A percentile compares a stretch with the other conserved stretches of the same genome.
Conservation (phyloP, 805 yeast species). For the Candida khao-thaluensis region DNA sequence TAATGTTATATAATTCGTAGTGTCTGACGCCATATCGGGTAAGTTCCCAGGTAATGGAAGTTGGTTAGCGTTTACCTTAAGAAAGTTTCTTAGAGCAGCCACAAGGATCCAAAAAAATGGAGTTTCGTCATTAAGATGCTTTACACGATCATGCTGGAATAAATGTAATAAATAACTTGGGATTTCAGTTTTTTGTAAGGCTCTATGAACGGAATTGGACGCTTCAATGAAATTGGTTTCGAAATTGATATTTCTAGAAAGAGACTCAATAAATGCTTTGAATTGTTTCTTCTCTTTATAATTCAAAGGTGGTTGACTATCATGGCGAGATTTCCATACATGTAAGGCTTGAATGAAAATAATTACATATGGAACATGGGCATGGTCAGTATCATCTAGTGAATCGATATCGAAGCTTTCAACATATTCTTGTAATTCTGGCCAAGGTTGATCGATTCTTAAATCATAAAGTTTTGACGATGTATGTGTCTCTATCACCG, state of each 20-base stretch:
- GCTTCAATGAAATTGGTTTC: slow-evolving; percentile 49
- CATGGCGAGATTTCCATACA: slow-evolving; percentile 35
- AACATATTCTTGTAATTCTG: slow-evolving; percentile 52
- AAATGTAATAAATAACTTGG: slow-evolving; percentile 29
- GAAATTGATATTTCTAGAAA: slow-evolving; percentile 48
- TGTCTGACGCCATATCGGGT: slow-evolving; percentile 88
- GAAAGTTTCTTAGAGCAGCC: slow-evolving; percentile 53
- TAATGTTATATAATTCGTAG: slow-evolving; percentile 57
- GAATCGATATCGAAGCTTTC: slow-evolving; percentile 49
- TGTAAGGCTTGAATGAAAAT: slow-evolving; percentile 56
- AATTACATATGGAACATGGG: slow-evolving; percentile 70
- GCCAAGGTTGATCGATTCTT: slow-evolving; percentile 72
- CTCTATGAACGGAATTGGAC: slow-evolving; percentile 32
- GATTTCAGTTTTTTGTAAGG: slow-evolving; percentile 33
- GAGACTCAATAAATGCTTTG: slow-evolving; percentile 32
- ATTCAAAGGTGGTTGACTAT: slow-evolving; percentile 32
- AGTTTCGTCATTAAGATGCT: slow-evolving; percentile 16
- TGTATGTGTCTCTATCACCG: slow-evolving; percentile 74
- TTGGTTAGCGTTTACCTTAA: slow-evolving; percentile 29
- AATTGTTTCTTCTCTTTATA: slow-evolving; percentile 42
- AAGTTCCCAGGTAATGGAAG: slow-evolving; percentile 74
- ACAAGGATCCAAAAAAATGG: slow-evolving; percentile 62
- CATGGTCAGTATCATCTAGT: slow-evolving; percentile 46
- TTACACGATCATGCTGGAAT: slow-evolving; percentile 20
- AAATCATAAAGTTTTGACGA: slow-evolving; percentile 62